phyloP scores from a whole-genome alignment of 2,329 filamentous ascomycete species.

The Fusarium acutatum region DNA sequence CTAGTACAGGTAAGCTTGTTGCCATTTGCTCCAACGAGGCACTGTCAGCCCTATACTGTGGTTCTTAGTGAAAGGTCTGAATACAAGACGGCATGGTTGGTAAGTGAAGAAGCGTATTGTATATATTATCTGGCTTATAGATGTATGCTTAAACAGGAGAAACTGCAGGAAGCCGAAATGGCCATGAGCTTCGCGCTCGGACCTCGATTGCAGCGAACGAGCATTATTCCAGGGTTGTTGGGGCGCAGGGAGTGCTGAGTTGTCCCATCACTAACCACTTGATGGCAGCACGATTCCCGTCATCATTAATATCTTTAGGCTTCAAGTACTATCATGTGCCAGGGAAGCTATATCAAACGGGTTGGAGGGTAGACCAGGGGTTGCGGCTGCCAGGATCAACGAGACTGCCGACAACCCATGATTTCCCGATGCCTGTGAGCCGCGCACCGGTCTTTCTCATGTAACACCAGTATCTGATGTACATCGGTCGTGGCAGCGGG shows the following conservation, averaged over 20 bases:
- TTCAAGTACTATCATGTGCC: slow-evolving; percentile 6
- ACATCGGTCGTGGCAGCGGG: background rate
- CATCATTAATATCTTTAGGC: background rate
- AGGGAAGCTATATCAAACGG: slow-evolving; percentile 20
- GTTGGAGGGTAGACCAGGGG: slow-evolving; percentile 34
- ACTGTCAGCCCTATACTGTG: slow-evolving; percentile 22
- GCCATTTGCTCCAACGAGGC: slow-evolving; percentile 10
- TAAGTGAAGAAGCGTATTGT: background rate
- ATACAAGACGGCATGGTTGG: background rate
- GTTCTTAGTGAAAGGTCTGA: slow-evolving; percentile 11
- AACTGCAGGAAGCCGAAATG: background rate
- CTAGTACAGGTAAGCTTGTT: slow-evolving; percentile 3
- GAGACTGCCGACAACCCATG: slow-evolving; percentile 29
- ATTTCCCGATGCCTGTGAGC: slow-evolving; percentile 32
- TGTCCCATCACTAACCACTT: slow-evolving; percentile 27
- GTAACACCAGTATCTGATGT: slow-evolving; percentile 2
- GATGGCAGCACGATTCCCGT: background rate
- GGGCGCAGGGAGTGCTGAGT: slow-evolving; percentile 29
- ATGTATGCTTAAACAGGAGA: slow-evolving; percentile 4
- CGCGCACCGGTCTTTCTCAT: slow-evolving; percentile 12
- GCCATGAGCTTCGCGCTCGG: background rate
- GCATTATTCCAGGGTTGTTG: slow-evolving; percentile 12
- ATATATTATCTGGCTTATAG: background rate
- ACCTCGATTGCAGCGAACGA: background rate
- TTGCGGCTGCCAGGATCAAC: slow-evolving; percentile 26